Base-by-base conservation (phyloP, 2,329 filamentous ascomycete species). In the Emergomyces pasteurianus region DNA sequence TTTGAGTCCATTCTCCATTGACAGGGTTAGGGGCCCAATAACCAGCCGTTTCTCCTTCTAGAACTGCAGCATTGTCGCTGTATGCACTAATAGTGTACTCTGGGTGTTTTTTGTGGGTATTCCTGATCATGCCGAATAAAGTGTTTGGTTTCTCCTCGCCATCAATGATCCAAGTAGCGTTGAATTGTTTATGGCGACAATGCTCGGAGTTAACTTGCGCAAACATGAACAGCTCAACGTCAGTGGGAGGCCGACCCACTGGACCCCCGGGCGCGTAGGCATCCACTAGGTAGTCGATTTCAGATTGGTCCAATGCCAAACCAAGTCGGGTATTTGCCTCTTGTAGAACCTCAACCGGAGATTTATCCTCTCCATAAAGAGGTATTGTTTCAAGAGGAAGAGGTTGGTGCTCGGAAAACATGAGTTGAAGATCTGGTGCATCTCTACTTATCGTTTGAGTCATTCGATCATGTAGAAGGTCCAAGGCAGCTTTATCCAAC, bases 121-220 rank as follows among this genome's bases (percentile, higher is more conserved):
- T 95, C 67, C 88, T 84, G 71, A 99, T 99, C 94, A 99, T 97
- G 42, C 86, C 86, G 71, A 99, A 99, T 8, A 99, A 81, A 66
- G 87, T 92, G 71, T 88, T 83, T 53, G 84, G 81, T 81, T 92
- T 94, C 65, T 81, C 78, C 66, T 88, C 80, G 58, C 92, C 92
- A 72, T 99, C 92, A 68, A 99, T 95, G 18, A 87, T 94, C 90
- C 94, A 99, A 62, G 86, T 87, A 34, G 94, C 92, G 74, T 99
- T 99, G 83, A 99, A 99, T 68, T 95, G 89, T 79, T 96, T 95
- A 72, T 87, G 84, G 62, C 84, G 77, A 71, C 84, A 96, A 75
- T 97, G 92, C 80, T 99, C 94, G 2, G 92, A 97, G 79, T 97
- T 97, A 73, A 99, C 92, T 77, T 99, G 94, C 18, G 92, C 92